phyloP scores from a whole-genome alignment of 1,284 basidiomycete genomes.

The Stereum hirsutum region DNA sequence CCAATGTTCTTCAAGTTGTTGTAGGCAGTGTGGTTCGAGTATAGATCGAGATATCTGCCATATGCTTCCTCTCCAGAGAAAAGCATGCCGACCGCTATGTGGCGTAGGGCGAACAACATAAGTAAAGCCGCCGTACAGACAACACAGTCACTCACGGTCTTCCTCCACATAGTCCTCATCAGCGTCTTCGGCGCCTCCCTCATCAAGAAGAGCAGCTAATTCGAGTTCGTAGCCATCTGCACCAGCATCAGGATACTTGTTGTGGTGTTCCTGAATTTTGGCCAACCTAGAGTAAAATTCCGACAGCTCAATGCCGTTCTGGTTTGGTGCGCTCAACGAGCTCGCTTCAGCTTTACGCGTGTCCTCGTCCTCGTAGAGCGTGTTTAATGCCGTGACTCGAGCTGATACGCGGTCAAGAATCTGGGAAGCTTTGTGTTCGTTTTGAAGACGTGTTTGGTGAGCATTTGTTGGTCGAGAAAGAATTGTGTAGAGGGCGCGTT shows the following conservation, averaged over 20 bases:
- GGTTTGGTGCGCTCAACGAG: constrained; percentile 43
- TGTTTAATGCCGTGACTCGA: constrained; percentile 56
- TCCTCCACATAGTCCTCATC: constrained; percentile 72
- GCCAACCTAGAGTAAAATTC: constrained; percentile 94
- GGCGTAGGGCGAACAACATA: constrained; percentile 3
- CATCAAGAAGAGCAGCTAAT: constrained; percentile 71
- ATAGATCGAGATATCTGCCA: constrained; percentile 92
- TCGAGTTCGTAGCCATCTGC: constrained; percentile 76
- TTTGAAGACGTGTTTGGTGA: constrained; percentile 63
- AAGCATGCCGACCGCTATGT: constrained; percentile 72
- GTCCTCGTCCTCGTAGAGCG: constrained; percentile 69
- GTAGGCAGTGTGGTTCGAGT: constrained; percentile 82
- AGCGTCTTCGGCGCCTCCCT: constrained; percentile 61
- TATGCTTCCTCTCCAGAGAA: constrained; percentile 96
- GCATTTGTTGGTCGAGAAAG: constrained; percentile 53
- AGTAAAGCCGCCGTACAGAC: background rate
- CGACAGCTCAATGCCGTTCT: constrained; percentile 74
- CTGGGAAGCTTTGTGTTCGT: constrained; percentile 83
- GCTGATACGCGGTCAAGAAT: constrained; percentile 77
- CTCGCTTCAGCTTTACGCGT: constrained; percentile 54
- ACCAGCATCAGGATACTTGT: constrained; percentile 86
- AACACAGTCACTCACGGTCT: constrained; percentile 50
- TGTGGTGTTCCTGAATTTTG: constrained; percentile 93
- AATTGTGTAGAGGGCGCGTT: constrained; percentile 61
- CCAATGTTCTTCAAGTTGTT: constrained; percentile 83